Evolutionary conservation across 2,329 filamentous ascomycete genomes (phyloP).

Genomic region (Epicoccum sorghinum): DNA sequence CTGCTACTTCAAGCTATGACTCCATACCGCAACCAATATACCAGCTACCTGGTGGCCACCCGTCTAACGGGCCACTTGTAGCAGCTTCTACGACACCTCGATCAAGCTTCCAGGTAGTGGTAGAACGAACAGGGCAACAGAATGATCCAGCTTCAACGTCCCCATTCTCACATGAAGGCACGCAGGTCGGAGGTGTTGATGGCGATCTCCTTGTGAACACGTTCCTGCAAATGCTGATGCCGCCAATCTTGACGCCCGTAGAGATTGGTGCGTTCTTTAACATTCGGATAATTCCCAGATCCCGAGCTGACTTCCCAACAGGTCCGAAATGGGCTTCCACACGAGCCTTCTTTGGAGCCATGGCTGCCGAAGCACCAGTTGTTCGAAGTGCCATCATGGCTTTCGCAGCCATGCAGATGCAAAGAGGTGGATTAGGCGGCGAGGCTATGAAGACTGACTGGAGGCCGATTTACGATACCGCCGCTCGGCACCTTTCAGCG

Average conservation of each 20-base stretch:
- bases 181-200: constrained; percentile 28
- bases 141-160: constrained; percentile 34
- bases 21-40: constrained; percentile 30
- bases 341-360: constrained; percentile 55
- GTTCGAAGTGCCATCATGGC: constrained; percentile 58
- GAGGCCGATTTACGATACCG: constrained; percentile 42
- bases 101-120: constrained; percentile 21
- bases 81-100: constrained; percentile 9
- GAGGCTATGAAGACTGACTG: constrained; percentile 38
- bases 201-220: constrained; percentile 55
- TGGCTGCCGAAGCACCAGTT: constrained; percentile 56
- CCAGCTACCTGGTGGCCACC: constrained; percentile 24
- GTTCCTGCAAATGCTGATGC: constrained; percentile 57
- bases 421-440: constrained; percentile 43
- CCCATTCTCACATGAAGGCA: constrained; percentile 37
- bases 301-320: neutral
- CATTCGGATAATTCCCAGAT: no score
- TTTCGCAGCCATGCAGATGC: constrained; percentile 56
- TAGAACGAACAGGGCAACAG: constrained; percentile 21
- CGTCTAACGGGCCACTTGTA: constrained; percentile 19
- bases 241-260: constrained; percentile 60
- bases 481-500: constrained; percentile 33
- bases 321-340: constrained; percentile 58
- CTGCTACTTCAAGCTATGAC: constrained; percentile 18
- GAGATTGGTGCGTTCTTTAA: constrained; percentile 50